Conservation (phyloP, 1,284 basidiomycete genomes). For the Pascua sp. region DNA sequence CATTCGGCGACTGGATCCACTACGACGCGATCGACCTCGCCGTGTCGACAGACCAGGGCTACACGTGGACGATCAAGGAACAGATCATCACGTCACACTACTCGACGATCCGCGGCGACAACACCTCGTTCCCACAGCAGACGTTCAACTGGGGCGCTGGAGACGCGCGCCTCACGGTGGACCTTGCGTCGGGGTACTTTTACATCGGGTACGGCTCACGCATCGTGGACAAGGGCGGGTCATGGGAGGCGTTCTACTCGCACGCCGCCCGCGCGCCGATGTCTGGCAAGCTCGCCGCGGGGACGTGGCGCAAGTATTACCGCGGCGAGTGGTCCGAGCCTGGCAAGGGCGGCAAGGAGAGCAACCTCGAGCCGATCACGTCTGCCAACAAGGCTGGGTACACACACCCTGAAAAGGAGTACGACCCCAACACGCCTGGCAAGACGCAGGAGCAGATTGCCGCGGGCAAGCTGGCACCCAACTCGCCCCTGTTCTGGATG, state of each 20-base stretch:
- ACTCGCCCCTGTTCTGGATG: constrained; percentile 10
- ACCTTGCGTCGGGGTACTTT: constrained; percentile 7
- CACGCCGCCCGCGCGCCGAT: constrained; percentile 10
- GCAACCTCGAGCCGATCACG: background rate
- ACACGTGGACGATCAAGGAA: constrained; percentile 5
- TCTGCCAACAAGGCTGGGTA: background rate
- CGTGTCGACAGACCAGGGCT: constrained; percentile 1
- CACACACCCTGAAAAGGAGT: background rate
- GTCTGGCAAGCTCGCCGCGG: background rate
- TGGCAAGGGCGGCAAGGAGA: constrained; percentile 2
- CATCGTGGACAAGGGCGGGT: constrained; percentile 4
- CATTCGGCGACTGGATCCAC: constrained; percentile 9
- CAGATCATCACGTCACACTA: constrained; percentile 5
- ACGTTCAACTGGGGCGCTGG: constrained; percentile 10
- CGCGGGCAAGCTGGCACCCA: background rate
- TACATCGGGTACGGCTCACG: constrained; percentile 8
- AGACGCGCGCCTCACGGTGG: constrained; percentile 9
- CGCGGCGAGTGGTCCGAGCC: constrained; percentile 5
- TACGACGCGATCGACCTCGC: constrained; percentile 9
- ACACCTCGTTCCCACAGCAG: background rate
- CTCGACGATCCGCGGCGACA: constrained; percentile 2
- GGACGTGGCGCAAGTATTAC: constrained; percentile 8
- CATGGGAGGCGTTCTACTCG: constrained; percentile 5
- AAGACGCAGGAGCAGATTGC: constrained; percentile 1
- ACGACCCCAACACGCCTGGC: constrained; percentile 4